Conservation (phyloP, 768 basidiomycete genomes). For the Boletus reticuloceps region DNA sequence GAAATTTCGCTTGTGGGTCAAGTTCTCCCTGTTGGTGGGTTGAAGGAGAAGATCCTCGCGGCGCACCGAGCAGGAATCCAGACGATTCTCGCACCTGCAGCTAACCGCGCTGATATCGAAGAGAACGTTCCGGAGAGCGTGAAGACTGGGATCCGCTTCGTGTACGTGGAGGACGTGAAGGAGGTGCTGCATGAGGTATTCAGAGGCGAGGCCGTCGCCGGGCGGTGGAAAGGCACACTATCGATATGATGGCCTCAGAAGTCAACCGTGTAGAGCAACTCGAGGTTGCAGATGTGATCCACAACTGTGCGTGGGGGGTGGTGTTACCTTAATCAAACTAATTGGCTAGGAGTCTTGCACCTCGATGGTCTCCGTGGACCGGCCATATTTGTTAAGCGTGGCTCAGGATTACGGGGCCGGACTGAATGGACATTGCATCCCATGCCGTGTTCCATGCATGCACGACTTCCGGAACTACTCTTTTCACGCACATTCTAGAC, state of each 20-base stretch:
- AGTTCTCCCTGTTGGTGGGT: conserved; percentile 91
- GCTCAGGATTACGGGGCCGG: neutral
- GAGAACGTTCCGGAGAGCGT: conserved; percentile 97
- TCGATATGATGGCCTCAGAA: conserved; percentile 9
- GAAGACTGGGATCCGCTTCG: conserved; percentile 91
- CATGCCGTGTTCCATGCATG: neutral
- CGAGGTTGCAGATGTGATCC: neutral
- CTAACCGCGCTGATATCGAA: conserved; percentile 92
- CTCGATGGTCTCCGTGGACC: neutral
- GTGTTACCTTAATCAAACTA: neutral
- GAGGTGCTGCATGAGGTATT: conserved; percentile 92
- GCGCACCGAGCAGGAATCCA: conserved; percentile 97
- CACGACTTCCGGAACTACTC: too few species aligned
- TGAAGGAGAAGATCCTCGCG: conserved; percentile 96
- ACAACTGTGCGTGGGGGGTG: neutral
- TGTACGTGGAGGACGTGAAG: conserved; percentile 91
- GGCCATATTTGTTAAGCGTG: neutral
- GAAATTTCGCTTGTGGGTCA: conserved; percentile 96
- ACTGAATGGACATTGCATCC: neutral
- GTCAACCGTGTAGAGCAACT: neutral
- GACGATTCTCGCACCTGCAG: conserved; percentile 82
- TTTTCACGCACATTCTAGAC: neutral
- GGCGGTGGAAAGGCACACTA: conserved; percentile 69
- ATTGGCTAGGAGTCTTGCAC: neutral
- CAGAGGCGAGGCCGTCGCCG: conserved; percentile 51